Base-by-base conservation (phyloP, 2,329 filamentous ascomycete genomes). In the Pseudocercospora macadamiae region DNA sequence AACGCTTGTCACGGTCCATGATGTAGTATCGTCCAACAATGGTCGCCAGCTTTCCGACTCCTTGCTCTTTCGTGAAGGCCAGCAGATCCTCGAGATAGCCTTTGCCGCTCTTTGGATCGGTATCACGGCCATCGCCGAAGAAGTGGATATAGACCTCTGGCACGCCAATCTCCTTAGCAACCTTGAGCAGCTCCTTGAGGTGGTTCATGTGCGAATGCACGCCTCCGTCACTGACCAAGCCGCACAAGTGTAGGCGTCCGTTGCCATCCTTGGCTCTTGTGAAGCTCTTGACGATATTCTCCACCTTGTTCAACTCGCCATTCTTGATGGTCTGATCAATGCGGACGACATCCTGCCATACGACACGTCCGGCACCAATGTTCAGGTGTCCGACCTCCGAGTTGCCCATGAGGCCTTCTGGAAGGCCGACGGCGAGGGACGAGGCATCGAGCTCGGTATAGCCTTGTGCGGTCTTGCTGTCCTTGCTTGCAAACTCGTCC, bases 1-100 rank as follows among this genome's bases (percentile, higher is more conserved):
- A 99, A 76, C 95, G 87, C 91, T 97, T 97, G 77, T 99, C 95
- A 68, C 95, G 93, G 82, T 99, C 95, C 95, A 99, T 99, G 78
- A 92, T 91, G 77, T 90, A 99, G 87, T 97, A 99, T 68, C 93
- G 88, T 61, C 95, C 95, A 61, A 97, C 93, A 48, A 97, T 85
- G 34, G 95, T 97, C 28, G 91, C 93, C 65, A 99, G 85, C 77
- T 97, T 84, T 66, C 93, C 95, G 64, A 89, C 78, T 44, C 91
- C 93, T 66, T 96, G 84, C 76, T 97, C 91, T 78, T 95, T 87
- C 65, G 85, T 86, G 68, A 87, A 89, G 59, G 89, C 86, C 61
- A 97, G 77, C 32, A 99, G 83, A 74, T 93, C 86, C 78, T 96
- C 82, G 86, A 99, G 87, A 79, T 96, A 96, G 49, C 83, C 89